Percentiles rank a stretch among this genome's conserved stretches.
phyloP scores from a whole-genome alignment of 2,329 filamentous ascomycete species.

The Cryphonectria radicalis region DNA sequence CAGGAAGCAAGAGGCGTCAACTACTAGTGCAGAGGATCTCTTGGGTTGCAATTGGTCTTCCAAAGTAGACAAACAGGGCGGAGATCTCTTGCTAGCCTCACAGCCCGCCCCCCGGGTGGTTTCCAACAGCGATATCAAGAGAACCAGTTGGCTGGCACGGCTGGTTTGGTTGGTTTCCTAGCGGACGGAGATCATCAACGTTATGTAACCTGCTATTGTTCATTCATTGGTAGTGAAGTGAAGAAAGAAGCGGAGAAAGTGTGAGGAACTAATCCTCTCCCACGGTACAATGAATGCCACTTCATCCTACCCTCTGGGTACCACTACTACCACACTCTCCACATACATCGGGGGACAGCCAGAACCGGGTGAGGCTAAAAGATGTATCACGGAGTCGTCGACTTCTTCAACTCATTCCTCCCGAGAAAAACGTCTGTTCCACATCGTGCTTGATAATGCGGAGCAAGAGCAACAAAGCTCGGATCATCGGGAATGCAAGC shows the following conservation, averaged over 20 bases:
- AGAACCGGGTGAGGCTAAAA: conserved; percentile 15
- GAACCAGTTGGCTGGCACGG: conserved; percentile 11
- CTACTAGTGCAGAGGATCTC: neutral
- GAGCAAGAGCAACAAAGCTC: neutral
- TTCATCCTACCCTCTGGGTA: neutral
- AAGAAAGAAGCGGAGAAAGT: neutral
- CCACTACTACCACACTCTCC: neutral
- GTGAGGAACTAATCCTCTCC: neutral
- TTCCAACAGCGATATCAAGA: conserved; percentile 10
- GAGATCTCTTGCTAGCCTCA: conserved; percentile 13
- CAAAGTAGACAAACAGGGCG: conserved; percentile 7
- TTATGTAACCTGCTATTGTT: neutral
- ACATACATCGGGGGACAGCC: conserved; percentile 8
- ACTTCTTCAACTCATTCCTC: conserved; percentile 5
- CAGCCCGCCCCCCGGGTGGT: conserved; percentile 5
- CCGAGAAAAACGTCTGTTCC: neutral
- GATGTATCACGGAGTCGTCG: conserved; percentile 7
- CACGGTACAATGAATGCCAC: neutral
- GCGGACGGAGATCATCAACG: neutral
- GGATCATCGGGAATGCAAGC: neutral
- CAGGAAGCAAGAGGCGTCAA: conserved; percentile 3
- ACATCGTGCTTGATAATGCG: neutral
- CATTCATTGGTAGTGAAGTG: neutral
- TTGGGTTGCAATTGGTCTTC: conserved; percentile 21
- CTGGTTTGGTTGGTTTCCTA: neutral